These are phyloP conservation scores for Moniliophthora roreri DNA, from an alignment of 1,284 basidiomycete species.

Conservation along the genomic window DNA sequence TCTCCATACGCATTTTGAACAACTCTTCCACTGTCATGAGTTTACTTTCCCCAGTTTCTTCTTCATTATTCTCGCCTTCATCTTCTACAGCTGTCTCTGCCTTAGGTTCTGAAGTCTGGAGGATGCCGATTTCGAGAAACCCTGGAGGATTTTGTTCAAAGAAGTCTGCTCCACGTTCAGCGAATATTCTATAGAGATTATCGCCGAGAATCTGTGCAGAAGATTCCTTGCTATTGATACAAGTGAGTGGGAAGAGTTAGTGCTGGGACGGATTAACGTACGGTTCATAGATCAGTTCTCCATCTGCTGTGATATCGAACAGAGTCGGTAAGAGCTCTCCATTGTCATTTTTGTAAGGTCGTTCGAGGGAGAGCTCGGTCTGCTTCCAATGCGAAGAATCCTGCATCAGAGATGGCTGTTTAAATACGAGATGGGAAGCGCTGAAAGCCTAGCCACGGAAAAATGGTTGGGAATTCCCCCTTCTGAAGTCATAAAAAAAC, in stretches of 20 bases:
- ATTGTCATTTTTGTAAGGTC: slow-evolving; percentile 75
- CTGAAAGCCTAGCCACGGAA: too few species aligned
- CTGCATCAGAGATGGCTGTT: neutral
- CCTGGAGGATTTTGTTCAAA: slow-evolving; percentile 55
- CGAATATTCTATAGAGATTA: slow-evolving; percentile 67
- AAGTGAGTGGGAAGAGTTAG: slow-evolving; percentile 17
- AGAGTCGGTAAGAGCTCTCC: slow-evolving; percentile 61
- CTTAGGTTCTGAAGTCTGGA: slow-evolving; percentile 17
- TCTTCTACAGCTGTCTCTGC: slow-evolving; percentile 23
- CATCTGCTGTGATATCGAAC: slow-evolving; percentile 68
- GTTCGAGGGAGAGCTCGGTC: slow-evolving; percentile 66
- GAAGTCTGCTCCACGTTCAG: slow-evolving; percentile 71
- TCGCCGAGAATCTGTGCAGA: slow-evolving; percentile 54
- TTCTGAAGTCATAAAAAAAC: too few species aligned
- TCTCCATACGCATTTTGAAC: slow-evolving; percentile 67
- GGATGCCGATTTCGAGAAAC: slow-evolving; percentile 20
- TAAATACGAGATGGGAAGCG: too few species aligned
- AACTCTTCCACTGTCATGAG: slow-evolving; percentile 75
- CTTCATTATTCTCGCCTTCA: slow-evolving; percentile 28
- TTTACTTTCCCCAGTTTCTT: slow-evolving; percentile 31
- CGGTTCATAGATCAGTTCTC: slow-evolving; percentile 68
- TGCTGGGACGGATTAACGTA: slow-evolving; percentile 34
- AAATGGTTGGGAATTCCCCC: too few species aligned
- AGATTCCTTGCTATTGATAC: slow-evolving; percentile 47
- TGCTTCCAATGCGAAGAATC: slow-evolving; percentile 44